Conservation (phyloP, 805 yeast species). For the Nakazawaea ernobii region DNA sequence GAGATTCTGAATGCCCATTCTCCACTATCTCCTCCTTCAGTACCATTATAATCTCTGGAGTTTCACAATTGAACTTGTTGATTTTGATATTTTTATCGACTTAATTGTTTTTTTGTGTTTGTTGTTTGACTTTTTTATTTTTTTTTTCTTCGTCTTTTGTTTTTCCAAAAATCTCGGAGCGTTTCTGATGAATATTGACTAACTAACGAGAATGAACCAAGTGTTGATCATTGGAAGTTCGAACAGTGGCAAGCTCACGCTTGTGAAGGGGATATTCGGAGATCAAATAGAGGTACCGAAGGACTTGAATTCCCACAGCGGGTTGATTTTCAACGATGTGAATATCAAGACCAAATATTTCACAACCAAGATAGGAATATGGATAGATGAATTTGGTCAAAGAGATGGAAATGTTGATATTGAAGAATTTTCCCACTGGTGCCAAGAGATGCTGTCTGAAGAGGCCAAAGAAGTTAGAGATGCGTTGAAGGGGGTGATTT, state of each 20-base stretch:
- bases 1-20: conserved; percentile 26
- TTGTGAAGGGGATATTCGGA: conserved; percentile 18
- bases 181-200: too few species aligned
- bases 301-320: conserved; percentile 16
- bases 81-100: too few species aligned
- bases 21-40: conserved; percentile 25
- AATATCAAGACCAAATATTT: conserved; percentile 21
- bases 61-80: too few species aligned
- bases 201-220: conserved; percentile 24
- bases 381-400: conserved; percentile 25
- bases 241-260: conserved; percentile 30
- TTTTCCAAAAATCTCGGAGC: neutral
- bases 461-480: conserved; percentile 40
- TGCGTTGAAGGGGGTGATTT: conserved; percentile 38
- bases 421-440: conserved; percentile 28
- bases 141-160: neutral
- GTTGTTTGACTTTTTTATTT: neutral
- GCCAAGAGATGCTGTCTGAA: conserved; percentile 28
- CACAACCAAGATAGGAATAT: conserved; percentile 19
- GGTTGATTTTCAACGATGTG: conserved; percentile 20
- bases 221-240: conserved; percentile 42
- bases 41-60: conserved; percentile 2
- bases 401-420: conserved; percentile 21
- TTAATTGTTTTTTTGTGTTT: too few species aligned
- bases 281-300: conserved; percentile 12